These are phyloP conservation scores for Oryza australiensis DNA, from an alignment of 176 grass and related monocot species.

Conservation along the genomic window DNA sequence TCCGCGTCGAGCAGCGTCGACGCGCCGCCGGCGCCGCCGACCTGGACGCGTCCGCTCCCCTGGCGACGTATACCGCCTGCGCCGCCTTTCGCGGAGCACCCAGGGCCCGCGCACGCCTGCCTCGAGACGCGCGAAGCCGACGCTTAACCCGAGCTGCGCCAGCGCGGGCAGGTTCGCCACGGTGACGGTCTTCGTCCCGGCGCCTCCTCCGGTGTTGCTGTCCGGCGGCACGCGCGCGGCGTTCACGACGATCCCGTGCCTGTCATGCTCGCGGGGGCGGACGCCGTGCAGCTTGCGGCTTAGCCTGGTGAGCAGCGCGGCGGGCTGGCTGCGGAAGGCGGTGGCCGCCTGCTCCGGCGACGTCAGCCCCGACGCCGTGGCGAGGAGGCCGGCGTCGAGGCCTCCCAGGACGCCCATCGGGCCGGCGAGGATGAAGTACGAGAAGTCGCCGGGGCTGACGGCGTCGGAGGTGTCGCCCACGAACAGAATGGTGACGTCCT, in stretches of 20 bases:
- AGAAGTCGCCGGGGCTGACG: conserved; percentile 10
- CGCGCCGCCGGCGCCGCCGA: background rate
- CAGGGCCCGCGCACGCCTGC: background rate
- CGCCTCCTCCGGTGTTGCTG: background rate
- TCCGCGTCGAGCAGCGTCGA: conserved; percentile 2
- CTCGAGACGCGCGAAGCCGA: conserved; percentile 21
- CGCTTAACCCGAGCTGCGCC: conserved; percentile 4
- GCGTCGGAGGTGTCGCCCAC: conserved; percentile 25
- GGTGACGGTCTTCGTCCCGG: background rate
- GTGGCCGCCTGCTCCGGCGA: background rate
- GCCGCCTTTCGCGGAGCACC: conserved; percentile 12
- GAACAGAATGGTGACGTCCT: conserved; percentile 20
- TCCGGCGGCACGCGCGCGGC: background rate
- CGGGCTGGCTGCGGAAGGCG: conserved; percentile 29
- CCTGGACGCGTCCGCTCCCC: conserved; percentile 27
- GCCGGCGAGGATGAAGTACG: conserved; percentile 42
- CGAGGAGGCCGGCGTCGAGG: background rate
- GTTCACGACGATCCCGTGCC: conserved; percentile 22
- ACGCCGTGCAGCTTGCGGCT: background rate
- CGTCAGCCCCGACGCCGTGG: conserved; percentile 13
- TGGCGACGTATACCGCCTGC: conserved; percentile 34
- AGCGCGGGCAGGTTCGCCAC: background rate
- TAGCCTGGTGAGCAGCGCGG: background rate
- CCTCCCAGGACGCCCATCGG: background rate
- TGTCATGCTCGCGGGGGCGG: conserved; percentile 19